Evolutionary conservation across 2,329 filamentous ascomycete species (phyloP).

Genomic region (Ophiostoma ulmi): DNA sequence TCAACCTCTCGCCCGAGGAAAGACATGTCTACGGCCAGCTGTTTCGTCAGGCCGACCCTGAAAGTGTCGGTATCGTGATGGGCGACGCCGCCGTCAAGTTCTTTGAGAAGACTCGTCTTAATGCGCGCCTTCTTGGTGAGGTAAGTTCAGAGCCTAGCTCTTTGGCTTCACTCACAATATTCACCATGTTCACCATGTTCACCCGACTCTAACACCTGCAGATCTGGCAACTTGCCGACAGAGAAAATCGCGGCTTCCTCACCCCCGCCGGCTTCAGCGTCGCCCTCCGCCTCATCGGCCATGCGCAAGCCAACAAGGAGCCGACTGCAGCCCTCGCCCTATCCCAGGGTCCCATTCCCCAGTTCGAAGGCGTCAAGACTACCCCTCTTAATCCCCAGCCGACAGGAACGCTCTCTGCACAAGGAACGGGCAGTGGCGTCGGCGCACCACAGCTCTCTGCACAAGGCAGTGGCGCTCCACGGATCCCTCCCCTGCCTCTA

Average conservation of each 20-base stretch:
- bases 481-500: constrained; percentile 80
- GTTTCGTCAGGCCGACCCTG: constrained; percentile 87
- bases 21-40: constrained; percentile 90
- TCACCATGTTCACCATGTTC: too few relatives aligned
- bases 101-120: constrained; percentile 90
- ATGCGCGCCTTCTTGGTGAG: constrained; percentile 81
- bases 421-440: constrained; percentile 50
- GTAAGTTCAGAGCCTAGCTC: constrained; percentile 43
- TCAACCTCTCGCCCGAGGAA: constrained; percentile 86
- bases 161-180: neutral
- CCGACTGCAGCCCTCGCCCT: constrained; percentile 77
- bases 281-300: constrained; percentile 88
- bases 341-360: constrained; percentile 80
- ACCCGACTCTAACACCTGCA: constrained; percentile 36
- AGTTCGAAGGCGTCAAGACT: constrained; percentile 69
- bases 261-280: constrained; percentile 90
- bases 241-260: constrained; percentile 88
- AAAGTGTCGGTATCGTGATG: constrained; percentile 87
- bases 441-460: constrained; percentile 27
- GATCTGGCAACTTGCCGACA: constrained; percentile 99
- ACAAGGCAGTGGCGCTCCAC: constrained; percentile 47
- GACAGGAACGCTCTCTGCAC: constrained; percentile 44
- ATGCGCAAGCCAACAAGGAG: constrained; percentile 82
- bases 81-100: constrained; percentile 95
- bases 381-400: constrained; percentile 29